These are phyloP conservation scores for Dorcoceras hygrometricum DNA, from an alignment of 257 asterid species.

Conservation along the genomic window DNA sequence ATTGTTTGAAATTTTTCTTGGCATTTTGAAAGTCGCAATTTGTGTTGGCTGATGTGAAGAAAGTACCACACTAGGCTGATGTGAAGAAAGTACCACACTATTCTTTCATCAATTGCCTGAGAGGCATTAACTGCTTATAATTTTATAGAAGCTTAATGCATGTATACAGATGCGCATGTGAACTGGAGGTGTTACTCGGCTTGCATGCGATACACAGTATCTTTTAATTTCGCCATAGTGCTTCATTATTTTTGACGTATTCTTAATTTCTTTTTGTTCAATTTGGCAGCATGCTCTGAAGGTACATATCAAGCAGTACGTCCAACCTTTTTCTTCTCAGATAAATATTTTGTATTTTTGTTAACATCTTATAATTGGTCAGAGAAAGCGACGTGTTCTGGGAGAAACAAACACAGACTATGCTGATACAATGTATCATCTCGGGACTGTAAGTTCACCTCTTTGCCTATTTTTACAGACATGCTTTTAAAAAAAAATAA, in stretches of 20 bases:
- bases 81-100: background rate
- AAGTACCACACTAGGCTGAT: background rate
- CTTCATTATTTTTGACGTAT: conserved; percentile 28
- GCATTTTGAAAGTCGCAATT: background rate
- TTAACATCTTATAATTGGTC: conserved; percentile 29
- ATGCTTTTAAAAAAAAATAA: conserved; percentile 1
- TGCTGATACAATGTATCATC: conserved; percentile 91
- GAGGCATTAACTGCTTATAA: conserved; percentile 15
- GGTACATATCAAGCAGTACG: conserved; percentile 47
- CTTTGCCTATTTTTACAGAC: background rate
- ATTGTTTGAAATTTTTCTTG: background rate
- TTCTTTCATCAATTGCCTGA: background rate
- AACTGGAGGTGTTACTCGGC: no score
- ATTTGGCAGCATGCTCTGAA: conserved; percentile 82
- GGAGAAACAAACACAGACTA: conserved; percentile 82
- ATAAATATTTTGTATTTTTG: conserved; percentile 23
- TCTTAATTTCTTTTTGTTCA: conserved; percentile 24
- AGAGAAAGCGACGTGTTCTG: conserved; percentile 83
- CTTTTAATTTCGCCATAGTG: conserved; percentile 16
- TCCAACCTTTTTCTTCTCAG: conserved; percentile 26
- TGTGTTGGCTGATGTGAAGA: background rate
- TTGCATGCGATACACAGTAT: conserved; percentile 3
- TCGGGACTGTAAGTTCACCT: conserved; percentile 69
- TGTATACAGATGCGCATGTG: background rate
- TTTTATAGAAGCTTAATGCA: background rate